Base-by-base conservation (phyloP, 805 yeast species). In the Saccharomycopsis selenospora region DNA sequence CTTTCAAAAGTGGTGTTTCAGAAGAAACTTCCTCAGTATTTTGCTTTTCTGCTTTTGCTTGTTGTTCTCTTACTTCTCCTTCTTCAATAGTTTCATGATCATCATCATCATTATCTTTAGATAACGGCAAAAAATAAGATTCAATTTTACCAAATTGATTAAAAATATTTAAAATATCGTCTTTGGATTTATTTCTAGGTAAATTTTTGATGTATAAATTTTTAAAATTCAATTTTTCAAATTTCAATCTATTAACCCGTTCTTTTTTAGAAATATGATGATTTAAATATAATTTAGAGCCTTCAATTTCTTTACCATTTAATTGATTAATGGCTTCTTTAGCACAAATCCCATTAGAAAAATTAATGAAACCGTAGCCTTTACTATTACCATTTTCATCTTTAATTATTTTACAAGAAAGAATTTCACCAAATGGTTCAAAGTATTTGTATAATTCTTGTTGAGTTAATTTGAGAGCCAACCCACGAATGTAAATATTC, bases 291-390 rank as follows among this genome's bases (percentile, higher is more conserved):
- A 66, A 48, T 11, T 55, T 56, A n/a, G 62, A 61, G 7, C 61
- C 62, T 41, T 58, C 57, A 24, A 50, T 61, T 4, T 62, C 55
- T 41, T 64, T 62, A 28, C 76, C 77, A 59, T 79, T 75, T 33
- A 82, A 71, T 48, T 69, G 63, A 18, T 72, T 65, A 33, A 84
- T 80, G 36, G 91, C 88, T 20, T 64, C 61, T 40, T 79, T 69
- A 2, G 95, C 89, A 66, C 77, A 75, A 8, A 69, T 70, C 42
- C 77, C 74, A 48, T 69, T 65, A 45, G 73, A 67, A 59, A 72
- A 85, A 53, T 84, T 82, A 14, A 85, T 75, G 63, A 85, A 85
- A 6, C 91, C 93, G 60, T 72, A 79, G 22, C 80, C 77, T 54
- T 66, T 68, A 25, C 72, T 66, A 22, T 58, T 59, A 10, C 77